A percentile compares a stretch with the other conserved stretches of the same genome.
These are phyloP conservation scores for Chrysosporium keratinophilum DNA, from an alignment of 2,329 filamentous ascomycete species.

Conservation along the genomic window DNA sequence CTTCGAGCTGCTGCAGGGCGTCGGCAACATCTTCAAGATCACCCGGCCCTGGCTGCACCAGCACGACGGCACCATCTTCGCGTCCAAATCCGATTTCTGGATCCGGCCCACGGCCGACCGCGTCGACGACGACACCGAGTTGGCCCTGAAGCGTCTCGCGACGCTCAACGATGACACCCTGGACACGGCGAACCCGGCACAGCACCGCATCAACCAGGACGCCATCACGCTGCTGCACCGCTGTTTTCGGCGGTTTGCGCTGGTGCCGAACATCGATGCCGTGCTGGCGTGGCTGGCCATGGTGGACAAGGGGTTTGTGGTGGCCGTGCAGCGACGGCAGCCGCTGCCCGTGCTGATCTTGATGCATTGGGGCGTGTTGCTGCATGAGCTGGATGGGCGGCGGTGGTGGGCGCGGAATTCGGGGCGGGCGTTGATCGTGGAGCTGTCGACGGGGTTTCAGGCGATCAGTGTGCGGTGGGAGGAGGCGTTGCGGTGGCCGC, in stretches of 20 bases:
- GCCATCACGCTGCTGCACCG: conserved; percentile 20
- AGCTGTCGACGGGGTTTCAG: conserved; percentile 11
- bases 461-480: conserved; percentile 1
- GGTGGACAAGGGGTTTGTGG: conserved; percentile 17
- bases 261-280: conserved; percentile 23
- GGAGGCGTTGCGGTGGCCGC: conserved; percentile 12
- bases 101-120: conserved; percentile 24
- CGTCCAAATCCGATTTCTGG: conserved; percentile 37
- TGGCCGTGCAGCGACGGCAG: conserved; percentile 12
- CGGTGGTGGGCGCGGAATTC: conserved; percentile 20
- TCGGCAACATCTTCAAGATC: conserved; percentile 27
- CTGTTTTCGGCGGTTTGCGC: conserved; percentile 23
- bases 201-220: conserved; percentile 24
- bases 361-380: conserved; percentile 20
- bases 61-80: conserved; percentile 43
- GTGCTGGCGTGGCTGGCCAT: conserved; percentile 27
- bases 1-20: conserved; percentile 29
- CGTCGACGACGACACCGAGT: conserved; percentile 22
- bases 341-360: conserved; percentile 18
- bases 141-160: conserved; percentile 23
- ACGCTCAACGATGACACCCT: conserved; percentile 23
- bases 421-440: conserved; percentile 14
- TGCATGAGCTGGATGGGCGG: conserved; percentile 15
- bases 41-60: conserved; percentile 28
- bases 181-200: conserved; percentile 20